These are phyloP conservation scores for Termitomyces titanicus DNA, from an alignment of 768 basidiomycete species.

Conservation along the genomic window DNA sequence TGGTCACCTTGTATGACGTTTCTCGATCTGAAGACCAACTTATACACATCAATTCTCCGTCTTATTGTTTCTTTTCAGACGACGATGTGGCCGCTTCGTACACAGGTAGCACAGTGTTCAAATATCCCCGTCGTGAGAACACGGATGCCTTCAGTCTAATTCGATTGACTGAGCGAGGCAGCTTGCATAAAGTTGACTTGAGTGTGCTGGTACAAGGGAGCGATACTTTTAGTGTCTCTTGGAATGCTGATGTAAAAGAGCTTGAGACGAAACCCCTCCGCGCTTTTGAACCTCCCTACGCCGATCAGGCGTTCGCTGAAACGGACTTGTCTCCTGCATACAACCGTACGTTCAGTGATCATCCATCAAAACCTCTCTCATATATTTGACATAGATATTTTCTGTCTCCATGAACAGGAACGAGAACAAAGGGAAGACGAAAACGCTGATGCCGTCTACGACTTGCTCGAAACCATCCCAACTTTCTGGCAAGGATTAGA, in stretches of 20 bases:
- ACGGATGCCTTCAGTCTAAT: conserved; percentile 33
- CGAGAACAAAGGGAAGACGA: conserved; percentile 28
- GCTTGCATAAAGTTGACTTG: conserved; percentile 42
- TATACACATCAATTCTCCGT: conserved; percentile 40
- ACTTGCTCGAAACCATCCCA: conserved; percentile 51
- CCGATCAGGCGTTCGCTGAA: conserved; percentile 38
- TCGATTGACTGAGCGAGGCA: conserved; percentile 44
- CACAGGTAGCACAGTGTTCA: conserved; percentile 31
- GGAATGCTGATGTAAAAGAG: conserved; percentile 36
- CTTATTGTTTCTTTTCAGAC: conserved; percentile 39
- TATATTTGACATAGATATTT: conserved; percentile 33
- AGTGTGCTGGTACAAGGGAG: conserved; percentile 11
- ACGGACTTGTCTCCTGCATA: conserved; percentile 53
- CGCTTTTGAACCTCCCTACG: conserved; percentile 41
- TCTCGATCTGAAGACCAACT: conserved; percentile 35
- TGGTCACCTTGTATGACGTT: conserved; percentile 66
- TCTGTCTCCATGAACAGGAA: conserved; percentile 24
- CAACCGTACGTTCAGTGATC: conserved; percentile 39
- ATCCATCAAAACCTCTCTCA: not conserved
- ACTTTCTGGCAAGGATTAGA: conserved; percentile 54
- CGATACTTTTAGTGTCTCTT: conserved; percentile 24
- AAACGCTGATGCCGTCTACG: conserved; percentile 37
- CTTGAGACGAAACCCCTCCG: conserved; percentile 27
- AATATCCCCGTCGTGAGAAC: conserved; percentile 21
- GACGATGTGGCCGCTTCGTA: conserved; percentile 19